Evolutionary conservation across 192 early-diverging fungal genomes (phyloP).

Genomic region (Rhizoclosmatium globosum): DNA sequence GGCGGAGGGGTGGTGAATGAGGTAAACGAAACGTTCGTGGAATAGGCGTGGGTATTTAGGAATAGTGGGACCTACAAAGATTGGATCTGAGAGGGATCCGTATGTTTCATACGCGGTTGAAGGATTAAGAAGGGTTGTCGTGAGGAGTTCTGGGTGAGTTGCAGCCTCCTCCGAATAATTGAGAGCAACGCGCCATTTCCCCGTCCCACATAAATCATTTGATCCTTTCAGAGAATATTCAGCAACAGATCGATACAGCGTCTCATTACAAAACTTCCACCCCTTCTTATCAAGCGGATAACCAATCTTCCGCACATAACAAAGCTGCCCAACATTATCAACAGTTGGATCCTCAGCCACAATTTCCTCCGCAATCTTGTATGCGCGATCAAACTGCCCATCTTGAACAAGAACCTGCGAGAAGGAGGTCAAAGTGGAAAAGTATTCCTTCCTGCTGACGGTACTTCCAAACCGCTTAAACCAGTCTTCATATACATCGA

Average conservation of each 20-base stretch:
- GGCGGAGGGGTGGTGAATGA: slow-evolving; percentile 4
- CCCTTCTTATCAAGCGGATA: slow-evolving; percentile 15
- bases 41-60: slow-evolving; percentile 22
- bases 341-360: neutral
- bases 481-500: slow-evolving; percentile 18
- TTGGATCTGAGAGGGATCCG: slow-evolving; percentile 20
- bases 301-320: slow-evolving; percentile 28
- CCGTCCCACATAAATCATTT: slow-evolving; percentile 5
- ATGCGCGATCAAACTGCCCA: neutral
- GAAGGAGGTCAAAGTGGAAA: neutral
- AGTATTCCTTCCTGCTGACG: neutral
- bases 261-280: slow-evolving; percentile 1
- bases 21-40: slow-evolving; percentile 24
- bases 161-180: slow-evolving; percentile 24
- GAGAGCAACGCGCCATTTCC: slow-evolving; percentile 26
- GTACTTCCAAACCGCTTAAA: neutral
- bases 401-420: neutral
- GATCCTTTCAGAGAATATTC: neutral
- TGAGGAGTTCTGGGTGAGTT: neutral
- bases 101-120: slow-evolving; percentile 11
- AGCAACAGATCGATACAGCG: neutral
- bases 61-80: neutral
- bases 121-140: slow-evolving; percentile 9
- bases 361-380: neutral
- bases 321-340: neutral